phyloP scores from a whole-genome alignment of 2,329 filamentous ascomycete species.

The Penicillium concentricum region DNA sequence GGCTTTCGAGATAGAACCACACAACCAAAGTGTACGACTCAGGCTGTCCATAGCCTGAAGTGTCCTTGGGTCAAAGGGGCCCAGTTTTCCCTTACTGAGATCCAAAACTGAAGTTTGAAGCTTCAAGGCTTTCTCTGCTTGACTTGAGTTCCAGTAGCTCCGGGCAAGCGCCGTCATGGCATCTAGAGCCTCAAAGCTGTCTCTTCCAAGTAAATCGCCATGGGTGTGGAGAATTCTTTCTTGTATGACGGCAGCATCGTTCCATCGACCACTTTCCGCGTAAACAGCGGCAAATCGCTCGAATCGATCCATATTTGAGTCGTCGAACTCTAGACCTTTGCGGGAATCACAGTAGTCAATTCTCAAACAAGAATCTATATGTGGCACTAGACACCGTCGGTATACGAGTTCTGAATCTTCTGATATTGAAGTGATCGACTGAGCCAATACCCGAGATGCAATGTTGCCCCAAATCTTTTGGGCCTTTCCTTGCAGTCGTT shows the following conservation, averaged over 20 bases:
- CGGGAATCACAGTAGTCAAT: conserved; percentile 7
- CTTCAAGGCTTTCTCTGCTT: conserved; percentile 12
- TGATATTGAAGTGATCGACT: conserved; percentile 12
- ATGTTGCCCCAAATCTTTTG: conserved; percentile 14
- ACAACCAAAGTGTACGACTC: conserved; percentile 22
- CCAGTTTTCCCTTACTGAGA: conserved; percentile 11
- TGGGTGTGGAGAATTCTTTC: conserved; percentile 5
- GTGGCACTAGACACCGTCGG: conserved; percentile 24
- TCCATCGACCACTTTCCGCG: conserved; percentile 8
- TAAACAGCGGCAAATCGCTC: conserved; percentile 12
- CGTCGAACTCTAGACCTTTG: conserved; percentile 9
- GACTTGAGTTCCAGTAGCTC: conserved; percentile 13
- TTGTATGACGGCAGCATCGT: conserved; percentile 9
- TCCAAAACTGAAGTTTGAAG: conserved; percentile 14
- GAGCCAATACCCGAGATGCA: conserved; percentile 14
- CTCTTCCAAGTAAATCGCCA: conserved; percentile 2
- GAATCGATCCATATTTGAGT: conserved; percentile 1
- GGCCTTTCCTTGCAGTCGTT: conserved; percentile 20
- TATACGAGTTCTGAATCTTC: conserved; percentile 19
- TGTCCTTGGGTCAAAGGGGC: conserved; percentile 26
- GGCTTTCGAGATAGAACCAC: conserved; percentile 11
- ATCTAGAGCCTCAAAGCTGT: conserved; percentile 1
- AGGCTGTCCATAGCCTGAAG: conserved; percentile 32
- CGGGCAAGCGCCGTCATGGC: conserved; percentile 12
- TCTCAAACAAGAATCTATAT: conserved; percentile 21